Evolutionary conservation across 1,284 basidiomycete genomes (phyloP), one percentile per base, ranked within the genome.

Genomic region (Naganishia sp.): DNA sequence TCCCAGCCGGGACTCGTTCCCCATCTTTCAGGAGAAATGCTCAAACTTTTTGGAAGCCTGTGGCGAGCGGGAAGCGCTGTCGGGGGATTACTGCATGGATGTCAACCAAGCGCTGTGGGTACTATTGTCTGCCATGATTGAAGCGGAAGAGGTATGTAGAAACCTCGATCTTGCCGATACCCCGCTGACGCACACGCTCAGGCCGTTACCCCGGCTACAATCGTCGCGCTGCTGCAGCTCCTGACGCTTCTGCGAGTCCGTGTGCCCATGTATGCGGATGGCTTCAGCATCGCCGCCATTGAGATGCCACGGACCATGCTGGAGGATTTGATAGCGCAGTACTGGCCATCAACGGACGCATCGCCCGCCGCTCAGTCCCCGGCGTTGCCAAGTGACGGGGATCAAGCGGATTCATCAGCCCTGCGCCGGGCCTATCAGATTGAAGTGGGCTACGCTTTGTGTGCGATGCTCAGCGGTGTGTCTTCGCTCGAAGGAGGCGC

Each of bases 141-240:
- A 61, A 43, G 36, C 1, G 13, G 46, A 61, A 31, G 39, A 61
- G 59, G 59, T 61, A 39, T 43, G 59, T 36, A 31, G 10, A 46
- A 15, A 9, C 3, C 25, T 31, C 15, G 6, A 3, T 28, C 45
- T 2, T 31, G n/a, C 3, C 33, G 33, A 25, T 39, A 39, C 9
- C 15, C 15, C 31, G 46, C 48, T 61, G 48, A 61, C 1, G 7
- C 28, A 9, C 7, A 33, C 25, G 45, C 5, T 25, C 33, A 61
- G 48, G 9, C 6, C 10, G 48, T 52, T 18, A 15, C 36, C 15
- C 59, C 59, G 23, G 59, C 39, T 0, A 61, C 48, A 5, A 11
- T 61, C 18, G 59, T 61, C n/a, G 52, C 59, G 13, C 23, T 61
- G 13, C 39, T 61, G 59, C 59, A 61, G 9, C 59, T 61, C n/a